Conservation (phyloP, 2,329 filamentous ascomycete species). For the Cladophialophora carrionii region DNA sequence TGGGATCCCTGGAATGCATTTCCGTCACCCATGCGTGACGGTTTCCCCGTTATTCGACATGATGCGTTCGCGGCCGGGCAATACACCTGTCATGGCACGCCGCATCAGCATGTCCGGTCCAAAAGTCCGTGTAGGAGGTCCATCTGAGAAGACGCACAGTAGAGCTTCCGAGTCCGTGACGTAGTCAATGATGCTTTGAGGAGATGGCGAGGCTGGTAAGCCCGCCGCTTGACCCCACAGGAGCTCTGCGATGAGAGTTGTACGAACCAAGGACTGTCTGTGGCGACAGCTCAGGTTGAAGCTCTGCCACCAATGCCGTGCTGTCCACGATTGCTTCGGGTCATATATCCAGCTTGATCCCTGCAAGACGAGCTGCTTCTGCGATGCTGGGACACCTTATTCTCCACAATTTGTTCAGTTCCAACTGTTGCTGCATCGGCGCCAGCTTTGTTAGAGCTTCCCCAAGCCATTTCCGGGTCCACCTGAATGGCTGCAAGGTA, state of each 20-base stretch:
- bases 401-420: neutral
- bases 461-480: neutral
- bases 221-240: neutral
- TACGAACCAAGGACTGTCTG: neutral
- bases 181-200: conserved; percentile 20
- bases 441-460: neutral
- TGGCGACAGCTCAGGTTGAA: neutral
- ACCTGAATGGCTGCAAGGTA: neutral
- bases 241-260: neutral
- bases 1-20: neutral
- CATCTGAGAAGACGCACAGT: neutral
- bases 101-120: conserved; percentile 5
- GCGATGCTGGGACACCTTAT: neutral
- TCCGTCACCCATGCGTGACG: neutral
- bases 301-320: neutral
- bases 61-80: neutral
- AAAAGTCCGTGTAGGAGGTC: neutral
- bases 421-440: neutral
- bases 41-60: neutral
- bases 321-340: neutral
- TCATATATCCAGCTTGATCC: neutral
- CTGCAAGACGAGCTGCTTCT: neutral
- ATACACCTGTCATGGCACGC: conserved; percentile 11
- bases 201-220: conserved; percentile 6
- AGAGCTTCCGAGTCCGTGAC: conserved; percentile 5